Conservation (phyloP, 805 yeast genomes). For the Yamadazyma endophytica region DNA sequence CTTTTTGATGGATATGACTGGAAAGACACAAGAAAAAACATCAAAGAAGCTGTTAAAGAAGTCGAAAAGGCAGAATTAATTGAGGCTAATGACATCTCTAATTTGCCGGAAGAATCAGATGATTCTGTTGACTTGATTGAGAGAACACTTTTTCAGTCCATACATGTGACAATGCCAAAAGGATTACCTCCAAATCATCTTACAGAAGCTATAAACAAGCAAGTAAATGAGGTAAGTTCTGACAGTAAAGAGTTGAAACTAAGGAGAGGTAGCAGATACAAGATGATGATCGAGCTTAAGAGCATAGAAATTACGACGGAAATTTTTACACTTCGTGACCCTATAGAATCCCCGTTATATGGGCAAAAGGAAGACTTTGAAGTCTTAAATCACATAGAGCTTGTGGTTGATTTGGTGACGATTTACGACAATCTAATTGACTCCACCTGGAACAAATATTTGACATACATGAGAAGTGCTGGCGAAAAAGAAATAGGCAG, state of each 20-base stretch:
- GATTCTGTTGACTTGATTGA: slow-evolving; percentile 35
- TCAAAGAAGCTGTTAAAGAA: slow-evolving; percentile 59
- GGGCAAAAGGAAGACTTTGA: slow-evolving; percentile 39
- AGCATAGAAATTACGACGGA: slow-evolving; percentile 48
- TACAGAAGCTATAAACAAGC: slow-evolving; percentile 50
- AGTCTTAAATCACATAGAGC: slow-evolving; percentile 43
- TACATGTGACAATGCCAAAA: slow-evolving; percentile 60
- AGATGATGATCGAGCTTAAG: slow-evolving; percentile 51
- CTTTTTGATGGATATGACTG: slow-evolving; percentile 93
- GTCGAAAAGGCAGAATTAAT: slow-evolving; percentile 37
- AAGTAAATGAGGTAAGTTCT: slow-evolving; percentile 17
- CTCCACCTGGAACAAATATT: slow-evolving; percentile 87
- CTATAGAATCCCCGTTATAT: too few species aligned
- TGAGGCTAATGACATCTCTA: slow-evolving; percentile 1
- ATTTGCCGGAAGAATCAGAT: slow-evolving; percentile 5
- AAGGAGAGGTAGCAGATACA: slow-evolving; percentile 61
- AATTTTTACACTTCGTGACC: slow-evolving; percentile 46
- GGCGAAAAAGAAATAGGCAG: slow-evolving; percentile 70
- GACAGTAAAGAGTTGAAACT: slow-evolving; percentile 46
- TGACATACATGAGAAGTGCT: slow-evolving; percentile 62
- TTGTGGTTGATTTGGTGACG: slow-evolving; percentile 20
- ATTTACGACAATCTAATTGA: slow-evolving; percentile 56
- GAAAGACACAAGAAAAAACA: slow-evolving; percentile 67
- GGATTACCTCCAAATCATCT: slow-evolving; percentile 43
- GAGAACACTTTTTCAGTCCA: slow-evolving; percentile 73